Evolutionary conservation across 129 eudicot genomes (phyloP).

Genomic region (Mikania micrantha): DNA sequence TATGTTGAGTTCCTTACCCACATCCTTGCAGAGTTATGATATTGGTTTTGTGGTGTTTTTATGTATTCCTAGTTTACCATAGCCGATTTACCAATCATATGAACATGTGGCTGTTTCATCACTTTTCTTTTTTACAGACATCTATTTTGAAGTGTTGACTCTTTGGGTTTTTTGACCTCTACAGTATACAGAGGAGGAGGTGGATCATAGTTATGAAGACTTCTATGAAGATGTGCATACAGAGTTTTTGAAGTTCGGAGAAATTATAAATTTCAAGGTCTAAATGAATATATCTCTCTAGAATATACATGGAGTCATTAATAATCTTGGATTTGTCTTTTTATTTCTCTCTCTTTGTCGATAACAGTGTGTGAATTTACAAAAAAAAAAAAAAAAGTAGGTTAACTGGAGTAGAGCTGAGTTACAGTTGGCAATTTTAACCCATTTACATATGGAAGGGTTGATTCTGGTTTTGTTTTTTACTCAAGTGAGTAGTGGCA

Average conservation of each 20-base stretch:
- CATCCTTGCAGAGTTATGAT: not conserved
- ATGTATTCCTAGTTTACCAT: constrained; percentile 9
- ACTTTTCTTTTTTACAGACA: not conserved
- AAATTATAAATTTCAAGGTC: constrained; percentile 86
- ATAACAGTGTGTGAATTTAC: not conserved
- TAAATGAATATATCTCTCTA: not conserved
- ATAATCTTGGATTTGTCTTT: constrained; percentile 7
- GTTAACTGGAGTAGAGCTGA: constrained; percentile 13
- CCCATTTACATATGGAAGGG: not conserved
- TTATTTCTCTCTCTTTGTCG: not conserved
- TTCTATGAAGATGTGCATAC: constrained; percentile 99
- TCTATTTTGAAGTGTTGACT: constrained; percentile 11
- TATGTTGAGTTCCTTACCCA: not conserved
- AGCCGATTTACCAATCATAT: not conserved
- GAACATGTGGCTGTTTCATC: not conserved
- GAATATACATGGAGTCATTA: not conserved
- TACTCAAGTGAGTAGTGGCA: not conserved
- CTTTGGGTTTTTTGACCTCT: constrained; percentile 13
- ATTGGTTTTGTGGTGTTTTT: constrained; percentile 7
- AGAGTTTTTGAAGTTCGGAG: constrained; percentile 94
- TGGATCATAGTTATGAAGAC: constrained; percentile 70
- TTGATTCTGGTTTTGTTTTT: not conserved
- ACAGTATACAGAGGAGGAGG: constrained; percentile 93
- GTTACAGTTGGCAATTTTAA: not conserved
- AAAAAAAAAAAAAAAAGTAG: not conserved